phyloP scores from a whole-genome alignment of 352 stramenopile species.

The Phytophthora boehmeriae region DNA sequence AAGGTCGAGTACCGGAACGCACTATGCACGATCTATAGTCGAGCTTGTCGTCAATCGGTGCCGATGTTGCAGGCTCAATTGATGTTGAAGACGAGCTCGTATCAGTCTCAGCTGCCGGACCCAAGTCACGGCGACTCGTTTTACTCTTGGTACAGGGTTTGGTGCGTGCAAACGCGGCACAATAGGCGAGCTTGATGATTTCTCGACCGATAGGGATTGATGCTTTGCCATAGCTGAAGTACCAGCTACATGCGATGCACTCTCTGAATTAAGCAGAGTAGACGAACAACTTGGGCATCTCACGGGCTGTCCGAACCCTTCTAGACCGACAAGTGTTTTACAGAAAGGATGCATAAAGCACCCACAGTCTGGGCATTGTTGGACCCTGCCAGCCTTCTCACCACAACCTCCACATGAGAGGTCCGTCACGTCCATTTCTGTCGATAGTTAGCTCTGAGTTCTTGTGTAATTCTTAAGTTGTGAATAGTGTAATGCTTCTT shows the following conservation, averaged over 20 bases:
- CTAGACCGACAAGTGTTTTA: background rate
- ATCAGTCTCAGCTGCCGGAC: too few relatives aligned
- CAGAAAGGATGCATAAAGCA: background rate
- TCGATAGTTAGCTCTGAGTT: too few relatives aligned
- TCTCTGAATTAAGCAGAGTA: too few relatives aligned
- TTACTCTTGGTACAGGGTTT: background rate
- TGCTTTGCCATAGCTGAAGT: too few relatives aligned
- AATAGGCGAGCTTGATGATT: background rate
- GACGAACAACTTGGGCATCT: background rate
- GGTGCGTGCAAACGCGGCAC: too few relatives aligned
- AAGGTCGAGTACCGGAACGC: background rate
- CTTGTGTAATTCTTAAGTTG: too few relatives aligned
- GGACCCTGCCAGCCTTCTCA: background rate
- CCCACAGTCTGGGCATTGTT: background rate
- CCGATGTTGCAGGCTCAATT: background rate
- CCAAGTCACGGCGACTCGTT: background rate
- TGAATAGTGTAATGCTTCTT: too few relatives aligned
- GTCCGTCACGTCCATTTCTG: background rate
- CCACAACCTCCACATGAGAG: background rate
- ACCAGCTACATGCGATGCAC: too few relatives aligned
- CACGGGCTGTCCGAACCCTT: background rate
- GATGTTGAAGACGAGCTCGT: background rate
- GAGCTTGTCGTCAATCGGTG: too few relatives aligned
- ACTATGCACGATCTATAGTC: background rate
- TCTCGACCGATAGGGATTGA: too few relatives aligned